Evolutionary conservation across 2,329 filamentous ascomycete genomes (phyloP).

Genomic region (Dothideomycetes sp.): DNA sequence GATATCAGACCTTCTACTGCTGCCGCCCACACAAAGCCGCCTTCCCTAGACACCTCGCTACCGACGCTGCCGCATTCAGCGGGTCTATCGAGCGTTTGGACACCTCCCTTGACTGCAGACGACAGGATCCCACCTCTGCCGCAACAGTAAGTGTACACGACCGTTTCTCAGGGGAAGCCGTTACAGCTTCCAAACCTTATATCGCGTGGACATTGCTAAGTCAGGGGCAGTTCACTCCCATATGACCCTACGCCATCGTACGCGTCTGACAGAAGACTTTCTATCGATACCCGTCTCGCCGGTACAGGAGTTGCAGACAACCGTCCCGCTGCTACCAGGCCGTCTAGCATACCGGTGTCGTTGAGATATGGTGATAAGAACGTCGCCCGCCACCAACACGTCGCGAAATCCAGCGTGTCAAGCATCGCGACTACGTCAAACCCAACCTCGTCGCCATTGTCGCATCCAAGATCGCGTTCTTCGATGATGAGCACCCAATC

Average conservation of each 20-base stretch:
- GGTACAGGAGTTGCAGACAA: neutral
- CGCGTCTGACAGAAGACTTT: conserved; percentile 1
- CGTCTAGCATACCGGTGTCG: conserved; percentile 9
- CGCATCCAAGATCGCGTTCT: conserved; percentile 7
- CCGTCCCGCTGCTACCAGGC: neutral
- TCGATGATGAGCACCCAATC: conserved; percentile 12
- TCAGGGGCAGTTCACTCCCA: conserved; percentile 4
- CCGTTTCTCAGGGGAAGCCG: conserved; percentile 8
- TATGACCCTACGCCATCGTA: neutral
- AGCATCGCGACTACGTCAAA: conserved; percentile 5
- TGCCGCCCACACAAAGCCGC: conserved; percentile 16
- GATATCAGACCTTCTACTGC: conserved; percentile 10
- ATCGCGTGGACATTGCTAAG: neutral
- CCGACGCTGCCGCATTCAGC: conserved; percentile 17
- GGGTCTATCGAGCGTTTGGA: conserved; percentile 17
- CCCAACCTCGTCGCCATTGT: conserved; percentile 6
- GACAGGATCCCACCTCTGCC: conserved; percentile 4
- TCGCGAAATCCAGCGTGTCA: conserved; percentile 5
- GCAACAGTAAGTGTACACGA: conserved; percentile 8
- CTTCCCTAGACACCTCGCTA: conserved; percentile 22
- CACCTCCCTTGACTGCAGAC: conserved; percentile 23
- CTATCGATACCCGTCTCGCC: conserved; percentile 4
- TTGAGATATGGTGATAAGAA: conserved; percentile 11
- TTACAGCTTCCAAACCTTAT: too few species aligned
- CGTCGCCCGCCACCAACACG: conserved; percentile 7